phyloP scores from a whole-genome alignment of 106 monocot genomes.

The Dendrobium officinale region DNA sequence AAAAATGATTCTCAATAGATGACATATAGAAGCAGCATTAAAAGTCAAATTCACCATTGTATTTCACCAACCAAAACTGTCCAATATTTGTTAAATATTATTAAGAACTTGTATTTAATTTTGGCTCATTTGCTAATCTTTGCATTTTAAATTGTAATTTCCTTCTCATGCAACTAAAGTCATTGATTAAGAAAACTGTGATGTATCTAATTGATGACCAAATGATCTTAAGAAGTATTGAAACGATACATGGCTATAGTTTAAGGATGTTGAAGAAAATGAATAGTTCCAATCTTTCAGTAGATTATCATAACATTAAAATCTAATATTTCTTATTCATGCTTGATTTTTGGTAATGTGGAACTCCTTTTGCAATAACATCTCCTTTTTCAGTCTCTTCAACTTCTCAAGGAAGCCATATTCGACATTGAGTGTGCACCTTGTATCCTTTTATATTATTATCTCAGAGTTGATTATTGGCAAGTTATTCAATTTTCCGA shows the following conservation, averaged over 20 bases:
- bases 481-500: background rate
- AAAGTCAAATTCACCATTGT: background rate
- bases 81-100: no score
- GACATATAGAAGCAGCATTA: background rate
- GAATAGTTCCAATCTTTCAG: background rate
- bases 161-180: background rate
- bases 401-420: conserved; percentile 94
- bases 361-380: background rate
- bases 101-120: background rate
- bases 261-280: no score
- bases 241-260: background rate
- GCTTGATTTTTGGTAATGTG: background rate
- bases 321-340: background rate
- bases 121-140: background rate
- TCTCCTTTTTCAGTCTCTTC: conserved; percentile 61
- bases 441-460: conserved; percentile 61
- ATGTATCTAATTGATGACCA: background rate
- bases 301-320: background rate
- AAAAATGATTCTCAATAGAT: no score
- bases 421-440: conserved; percentile 73
- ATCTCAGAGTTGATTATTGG: conserved; percentile 1
- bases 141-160: background rate
- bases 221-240: background rate
- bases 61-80: background rate
- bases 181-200: background rate